Evolutionary conservation across 1,139 yeast species (phyloP).

Genomic region (Sugiyamaella grinbergsii): DNA sequence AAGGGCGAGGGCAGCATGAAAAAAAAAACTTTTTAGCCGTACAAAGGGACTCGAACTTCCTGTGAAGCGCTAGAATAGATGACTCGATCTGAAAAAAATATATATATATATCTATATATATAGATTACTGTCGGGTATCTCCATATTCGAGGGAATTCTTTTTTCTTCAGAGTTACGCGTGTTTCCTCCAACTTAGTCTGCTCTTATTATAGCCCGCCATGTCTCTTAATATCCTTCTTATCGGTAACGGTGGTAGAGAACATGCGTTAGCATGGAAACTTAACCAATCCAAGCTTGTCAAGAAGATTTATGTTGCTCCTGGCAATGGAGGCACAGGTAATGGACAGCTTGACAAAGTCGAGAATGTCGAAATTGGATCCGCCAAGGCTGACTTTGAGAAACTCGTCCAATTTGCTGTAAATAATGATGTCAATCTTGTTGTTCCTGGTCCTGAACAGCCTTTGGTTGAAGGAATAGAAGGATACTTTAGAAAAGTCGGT

Average conservation of each 20-base stretch:
- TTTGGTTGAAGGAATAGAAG: conserved; percentile 85
- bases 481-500: conserved; percentile 70
- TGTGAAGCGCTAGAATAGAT: background rate
- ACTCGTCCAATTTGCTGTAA: conserved; percentile 50
- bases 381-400: conserved; percentile 60
- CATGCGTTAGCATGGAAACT: conserved; percentile 96
- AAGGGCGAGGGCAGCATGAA: background rate
- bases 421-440: conserved; percentile 68
- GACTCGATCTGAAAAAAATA: conserved; percentile 2
- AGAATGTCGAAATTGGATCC: conserved; percentile 69
- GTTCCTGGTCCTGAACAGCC: conserved; percentile 99
- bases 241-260: conserved; percentile 99
- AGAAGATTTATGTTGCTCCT: conserved; percentile 84
- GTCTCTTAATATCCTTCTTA: conserved; percentile 65
- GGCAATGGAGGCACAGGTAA: conserved; percentile 92
- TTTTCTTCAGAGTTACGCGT: no score
- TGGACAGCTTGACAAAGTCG: conserved; percentile 54
- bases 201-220: background rate
- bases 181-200: background rate
- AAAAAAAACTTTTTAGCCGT: conserved; percentile 2
- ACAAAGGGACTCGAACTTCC: background rate
- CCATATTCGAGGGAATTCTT: no score
- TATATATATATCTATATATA: no score
- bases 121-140: no score
- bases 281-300: conserved; percentile 72